Evolutionary conservation across 371 early-diverging fungal species (phyloP).

Genomic region (Paraphysoderma sedebokerense): DNA sequence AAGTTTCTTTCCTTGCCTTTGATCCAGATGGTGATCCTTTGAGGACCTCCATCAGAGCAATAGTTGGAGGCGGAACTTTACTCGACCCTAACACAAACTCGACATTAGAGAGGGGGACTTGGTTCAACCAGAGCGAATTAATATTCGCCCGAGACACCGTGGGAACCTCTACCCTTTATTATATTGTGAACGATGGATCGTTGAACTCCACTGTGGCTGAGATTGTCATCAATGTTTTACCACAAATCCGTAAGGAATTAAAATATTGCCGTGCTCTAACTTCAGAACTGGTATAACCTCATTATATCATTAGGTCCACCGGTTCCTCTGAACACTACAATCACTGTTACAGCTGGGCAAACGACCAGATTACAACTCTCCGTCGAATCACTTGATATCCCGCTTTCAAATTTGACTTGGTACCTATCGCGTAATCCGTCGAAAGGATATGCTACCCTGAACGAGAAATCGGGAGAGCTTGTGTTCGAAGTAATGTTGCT

Average conservation of each 20-base stretch:
- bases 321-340: neutral
- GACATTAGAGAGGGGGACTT: too few species aligned
- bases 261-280: too few species aligned
- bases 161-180: neutral
- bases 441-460: neutral
- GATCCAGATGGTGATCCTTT: neutral
- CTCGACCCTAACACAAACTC: too few species aligned
- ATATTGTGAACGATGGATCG: constrained; percentile 1
- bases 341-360: neutral
- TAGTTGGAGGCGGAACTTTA: neutral
- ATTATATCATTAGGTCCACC: neutral
- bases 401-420: neutral
- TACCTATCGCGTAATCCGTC: neutral
- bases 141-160: neutral
- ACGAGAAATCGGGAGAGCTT: too few species aligned
- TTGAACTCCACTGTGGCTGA: constrained; percentile 1
- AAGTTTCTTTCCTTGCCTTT: neutral
- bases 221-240: neutral
- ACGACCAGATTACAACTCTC: neutral
- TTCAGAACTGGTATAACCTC: too few species aligned
- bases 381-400: neutral
- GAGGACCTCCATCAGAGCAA: neutral
- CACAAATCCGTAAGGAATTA: too few species aligned
- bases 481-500: too few species aligned
- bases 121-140: too few species aligned